Evolutionary conservation across 768 basidiomycete species (phyloP).

Genomic region (Sporobolomyces roseus): DNA sequence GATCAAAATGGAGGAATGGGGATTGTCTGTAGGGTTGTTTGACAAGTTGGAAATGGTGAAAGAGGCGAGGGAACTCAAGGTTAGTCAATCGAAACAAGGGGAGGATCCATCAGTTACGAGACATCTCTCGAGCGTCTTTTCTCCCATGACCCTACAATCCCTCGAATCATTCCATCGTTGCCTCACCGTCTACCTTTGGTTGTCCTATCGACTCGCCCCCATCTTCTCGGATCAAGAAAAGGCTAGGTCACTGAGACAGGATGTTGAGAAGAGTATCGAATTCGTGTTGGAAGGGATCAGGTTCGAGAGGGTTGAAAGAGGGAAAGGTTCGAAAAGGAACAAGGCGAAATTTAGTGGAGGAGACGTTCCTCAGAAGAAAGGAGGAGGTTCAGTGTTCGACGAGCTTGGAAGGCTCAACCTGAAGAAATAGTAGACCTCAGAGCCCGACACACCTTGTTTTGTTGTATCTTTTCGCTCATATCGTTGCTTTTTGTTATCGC

Average conservation of each 20-base stretch:
- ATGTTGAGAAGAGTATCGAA: conserved; percentile 66
- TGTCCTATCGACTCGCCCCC: conserved; percentile 65
- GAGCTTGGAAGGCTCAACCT: conserved; percentile 4
- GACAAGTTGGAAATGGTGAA: conserved; percentile 52
- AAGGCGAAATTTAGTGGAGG: conserved; percentile 11
- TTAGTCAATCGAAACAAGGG: background rate
- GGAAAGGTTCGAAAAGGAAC: conserved; percentile 22
- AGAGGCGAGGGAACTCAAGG: conserved; percentile 8
- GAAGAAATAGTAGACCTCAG: too few relatives aligned
- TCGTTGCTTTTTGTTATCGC: background rate
- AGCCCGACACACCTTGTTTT: background rate
- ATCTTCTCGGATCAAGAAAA: conserved; percentile 60
- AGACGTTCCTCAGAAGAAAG: background rate
- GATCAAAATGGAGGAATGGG: conserved; percentile 53
- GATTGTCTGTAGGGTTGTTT: conserved; percentile 52
- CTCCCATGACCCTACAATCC: conserved; percentile 34
- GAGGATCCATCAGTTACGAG: background rate
- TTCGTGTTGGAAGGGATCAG: conserved; percentile 51
- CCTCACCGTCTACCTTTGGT: conserved; percentile 78
- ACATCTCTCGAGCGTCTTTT: conserved; percentile 6
- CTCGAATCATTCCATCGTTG: conserved; percentile 75
- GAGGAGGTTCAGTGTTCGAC: background rate
- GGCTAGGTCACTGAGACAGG: conserved; percentile 58
- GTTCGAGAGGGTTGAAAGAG: conserved; percentile 30
- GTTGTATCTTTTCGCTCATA: background rate